Conservation (phyloP, 345 rosid genomes). For the Punica granatum region DNA sequence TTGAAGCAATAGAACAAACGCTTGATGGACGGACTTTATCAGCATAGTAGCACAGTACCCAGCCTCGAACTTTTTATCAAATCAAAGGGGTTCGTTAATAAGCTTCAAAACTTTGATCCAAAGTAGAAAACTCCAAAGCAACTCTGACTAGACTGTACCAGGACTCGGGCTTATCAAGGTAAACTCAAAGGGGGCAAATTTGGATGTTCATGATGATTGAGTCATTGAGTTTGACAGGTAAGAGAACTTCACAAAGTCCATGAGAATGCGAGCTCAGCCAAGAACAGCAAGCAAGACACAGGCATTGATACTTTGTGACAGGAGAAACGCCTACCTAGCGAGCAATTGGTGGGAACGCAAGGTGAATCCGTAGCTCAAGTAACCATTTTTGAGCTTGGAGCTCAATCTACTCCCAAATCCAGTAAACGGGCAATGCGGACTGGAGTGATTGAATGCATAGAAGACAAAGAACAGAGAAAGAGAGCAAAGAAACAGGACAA, state of each 20-base stretch:
- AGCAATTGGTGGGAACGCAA: conserved; percentile 3
- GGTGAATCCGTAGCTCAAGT: conserved; percentile 6
- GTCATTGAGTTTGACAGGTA: background rate
- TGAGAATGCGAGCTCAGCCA: background rate
- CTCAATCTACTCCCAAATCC: conserved; percentile 13
- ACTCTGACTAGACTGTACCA: background rate
- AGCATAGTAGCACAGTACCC: background rate
- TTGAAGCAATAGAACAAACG: background rate
- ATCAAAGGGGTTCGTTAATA: background rate
- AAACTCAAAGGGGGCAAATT: conserved; percentile 2
- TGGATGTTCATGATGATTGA: background rate
- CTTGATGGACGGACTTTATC: background rate
- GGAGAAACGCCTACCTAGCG: background rate
- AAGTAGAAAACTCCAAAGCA: background rate
- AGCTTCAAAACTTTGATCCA: background rate
- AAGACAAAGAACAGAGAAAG: conserved; percentile 12
- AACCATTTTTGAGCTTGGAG: conserved; percentile 3
- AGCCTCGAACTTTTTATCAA: background rate
- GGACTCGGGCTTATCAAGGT: background rate
- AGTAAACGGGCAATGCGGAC: conserved; percentile 14
- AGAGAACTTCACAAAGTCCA: background rate
- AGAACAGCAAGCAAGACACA: background rate
- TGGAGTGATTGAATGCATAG: conserved; percentile 9
- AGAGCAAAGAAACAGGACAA: conserved; percentile 6
- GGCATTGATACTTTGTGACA: conserved; percentile 2